Conservation (phyloP, 73 alveolate genomes). For the Paraurostyla sp. region DNA sequence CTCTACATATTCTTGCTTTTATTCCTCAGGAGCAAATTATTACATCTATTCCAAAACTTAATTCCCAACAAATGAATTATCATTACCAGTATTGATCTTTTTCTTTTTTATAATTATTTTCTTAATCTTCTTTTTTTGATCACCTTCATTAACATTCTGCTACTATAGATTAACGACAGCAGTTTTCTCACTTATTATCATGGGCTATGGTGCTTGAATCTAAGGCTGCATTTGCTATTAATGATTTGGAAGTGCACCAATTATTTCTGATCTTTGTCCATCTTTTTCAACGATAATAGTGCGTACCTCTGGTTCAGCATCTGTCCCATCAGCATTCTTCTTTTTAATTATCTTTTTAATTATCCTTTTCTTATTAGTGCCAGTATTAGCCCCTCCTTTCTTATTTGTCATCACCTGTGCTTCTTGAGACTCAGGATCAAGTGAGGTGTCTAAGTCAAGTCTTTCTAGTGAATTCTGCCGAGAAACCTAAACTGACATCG, state of each 20-base stretch:
- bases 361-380: background rate
- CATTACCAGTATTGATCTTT: background rate
- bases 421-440: background rate
- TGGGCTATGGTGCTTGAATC: too few species aligned
- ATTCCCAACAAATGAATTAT: too few species aligned
- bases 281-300: background rate
- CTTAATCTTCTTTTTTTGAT: conserved; percentile 22
- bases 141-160: background rate
- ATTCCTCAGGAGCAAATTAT: background rate
- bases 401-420: conserved; percentile 1
- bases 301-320: background rate
- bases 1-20: background rate
- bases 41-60: too few species aligned
- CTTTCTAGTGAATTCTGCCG: conserved; percentile 12
- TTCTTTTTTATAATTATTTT: conserved; percentile 30
- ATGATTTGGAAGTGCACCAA: background rate
- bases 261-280: background rate
- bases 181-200: background rate
- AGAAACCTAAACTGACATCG: background rate
- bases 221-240: background rate
- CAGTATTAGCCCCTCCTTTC: background rate
- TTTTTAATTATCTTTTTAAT: conserved; percentile 38
- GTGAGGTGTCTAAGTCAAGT: background rate
- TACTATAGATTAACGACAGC: background rate
- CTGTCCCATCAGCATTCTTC: conserved; percentile 58